phyloP scores from a whole-genome alignment of 768 basidiomycete genomes.

The Auriscalpium microsporum region DNA sequence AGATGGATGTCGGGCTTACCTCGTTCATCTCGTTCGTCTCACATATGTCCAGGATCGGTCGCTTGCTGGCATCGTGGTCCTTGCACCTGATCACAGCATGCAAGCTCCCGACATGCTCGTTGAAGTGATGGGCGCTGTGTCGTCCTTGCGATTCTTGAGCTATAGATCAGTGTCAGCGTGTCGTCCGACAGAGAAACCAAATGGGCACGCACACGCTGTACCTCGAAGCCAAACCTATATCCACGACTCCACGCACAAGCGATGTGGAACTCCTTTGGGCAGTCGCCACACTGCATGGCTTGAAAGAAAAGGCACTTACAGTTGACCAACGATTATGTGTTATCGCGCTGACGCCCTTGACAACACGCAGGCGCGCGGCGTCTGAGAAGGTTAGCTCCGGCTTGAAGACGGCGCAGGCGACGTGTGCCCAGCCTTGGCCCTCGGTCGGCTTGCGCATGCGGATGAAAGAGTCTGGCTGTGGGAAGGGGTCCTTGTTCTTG shows the following conservation, averaged over 20 bases:
- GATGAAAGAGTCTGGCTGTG: conserved; percentile 55
- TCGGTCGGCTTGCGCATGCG: conserved; percentile 85
- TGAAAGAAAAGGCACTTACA: conserved; percentile 35
- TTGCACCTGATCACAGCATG: conserved; percentile 13
- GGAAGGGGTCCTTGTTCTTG: conserved; percentile 35
- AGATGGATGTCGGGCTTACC: conserved; percentile 36
- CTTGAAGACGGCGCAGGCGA: conserved; percentile 82
- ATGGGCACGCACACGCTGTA: conserved; percentile 55
- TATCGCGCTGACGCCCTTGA: conserved; percentile 79
- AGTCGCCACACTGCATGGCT: conserved; percentile 68
- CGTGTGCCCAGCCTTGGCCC: conserved; percentile 87
- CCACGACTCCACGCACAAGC: conserved; percentile 86
- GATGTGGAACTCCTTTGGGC: conserved; percentile 71
- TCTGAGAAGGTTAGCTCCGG: conserved; percentile 79
- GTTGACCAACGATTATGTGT: conserved; percentile 62
- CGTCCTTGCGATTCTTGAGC: conserved; percentile 74
- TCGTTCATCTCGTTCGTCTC: conserved; percentile 76
- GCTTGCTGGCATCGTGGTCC: conserved; percentile 27
- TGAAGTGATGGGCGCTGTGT: conserved; percentile 62
- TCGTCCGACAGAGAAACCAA: too few species aligned
- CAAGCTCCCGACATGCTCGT: conserved; percentile 35
- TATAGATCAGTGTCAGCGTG: conserved; percentile 20
- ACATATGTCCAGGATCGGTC: conserved; percentile 74
- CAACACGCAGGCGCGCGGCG: conserved; percentile 59
- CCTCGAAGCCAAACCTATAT: conserved; percentile 87